These are phyloP conservation scores for Scedosporium aurantiacum DNA, from an alignment of 2,329 filamentous ascomycete species.

Conservation along the genomic window DNA sequence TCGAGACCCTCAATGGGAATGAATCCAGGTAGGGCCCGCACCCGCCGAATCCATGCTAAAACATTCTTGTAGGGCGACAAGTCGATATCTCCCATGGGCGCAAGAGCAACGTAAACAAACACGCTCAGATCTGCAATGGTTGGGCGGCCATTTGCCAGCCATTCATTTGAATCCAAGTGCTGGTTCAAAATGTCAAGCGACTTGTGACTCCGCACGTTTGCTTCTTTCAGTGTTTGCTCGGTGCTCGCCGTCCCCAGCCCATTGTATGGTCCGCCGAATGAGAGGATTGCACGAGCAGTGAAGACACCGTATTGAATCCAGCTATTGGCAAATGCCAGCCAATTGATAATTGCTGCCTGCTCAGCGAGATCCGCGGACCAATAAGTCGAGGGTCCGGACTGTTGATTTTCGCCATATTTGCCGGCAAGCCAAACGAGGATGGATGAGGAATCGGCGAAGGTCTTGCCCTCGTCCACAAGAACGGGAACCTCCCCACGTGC, in stretches of 20 bases:
- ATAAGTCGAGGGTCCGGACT: neutral
- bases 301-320: constrained; percentile 3
- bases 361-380: neutral
- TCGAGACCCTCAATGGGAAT: neutral
- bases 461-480: neutral
- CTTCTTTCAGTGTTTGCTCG: neutral
- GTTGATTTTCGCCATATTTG: neutral
- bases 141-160: neutral
- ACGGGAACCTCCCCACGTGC: constrained; percentile 1
- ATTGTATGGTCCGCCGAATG: neutral
- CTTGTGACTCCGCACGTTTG: neutral
- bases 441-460: constrained; percentile 1
- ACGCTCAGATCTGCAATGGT: constrained; percentile 1
- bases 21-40: neutral
- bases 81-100: constrained; percentile 3
- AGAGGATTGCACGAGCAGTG: constrained; percentile 2
- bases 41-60: neutral
- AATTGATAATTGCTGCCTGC: constrained; percentile 1
- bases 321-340: constrained; percentile 2
- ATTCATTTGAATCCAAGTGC: neutral
- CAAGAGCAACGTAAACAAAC: constrained; percentile 2
- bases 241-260: neutral
- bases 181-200: constrained; percentile 1
- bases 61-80: neutral
- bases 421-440: constrained; percentile 6